These are phyloP conservation scores for Aspergillus baeticus DNA, from an alignment of 495 filamentous ascomycete species.

Conservation along the genomic window DNA sequence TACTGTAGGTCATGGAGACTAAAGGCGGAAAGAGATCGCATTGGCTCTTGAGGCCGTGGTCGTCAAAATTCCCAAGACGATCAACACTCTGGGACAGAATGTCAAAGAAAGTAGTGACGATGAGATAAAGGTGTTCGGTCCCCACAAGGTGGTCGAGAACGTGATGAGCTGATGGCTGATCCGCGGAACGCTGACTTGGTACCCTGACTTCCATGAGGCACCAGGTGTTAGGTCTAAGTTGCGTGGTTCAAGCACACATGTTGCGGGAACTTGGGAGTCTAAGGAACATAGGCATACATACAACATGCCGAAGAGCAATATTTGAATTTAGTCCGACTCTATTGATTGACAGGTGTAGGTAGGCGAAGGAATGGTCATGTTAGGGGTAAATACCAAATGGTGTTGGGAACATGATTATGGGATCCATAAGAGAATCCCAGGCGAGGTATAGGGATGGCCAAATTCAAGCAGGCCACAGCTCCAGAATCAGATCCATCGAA, in stretches of 20 bases:
- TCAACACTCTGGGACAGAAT: background rate
- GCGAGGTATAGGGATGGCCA: too few relatives aligned
- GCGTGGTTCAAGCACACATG: too few relatives aligned
- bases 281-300: too few relatives aligned
- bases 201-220: background rate
- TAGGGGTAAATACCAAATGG: background rate
- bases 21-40: background rate
- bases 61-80: background rate
- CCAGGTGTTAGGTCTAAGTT: too few relatives aligned
- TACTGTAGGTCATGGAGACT: slow-evolving; percentile 1
- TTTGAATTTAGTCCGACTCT: too few relatives aligned
- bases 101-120: slow-evolving; percentile 9
- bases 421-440: too few relatives aligned
- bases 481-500: too few relatives aligned
- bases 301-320: too few relatives aligned
- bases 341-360: background rate
- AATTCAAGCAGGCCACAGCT: too few relatives aligned
- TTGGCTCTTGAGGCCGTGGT: background rate
- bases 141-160: slow-evolving; percentile 3
- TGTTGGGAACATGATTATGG: too few relatives aligned
- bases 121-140: background rate
- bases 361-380: background rate
- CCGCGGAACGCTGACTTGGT: background rate
- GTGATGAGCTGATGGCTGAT: background rate
- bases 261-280: background rate